phyloP scores from a whole-genome alignment of 257 asterid genomes.

The Nicotiana sylvestris region DNA sequence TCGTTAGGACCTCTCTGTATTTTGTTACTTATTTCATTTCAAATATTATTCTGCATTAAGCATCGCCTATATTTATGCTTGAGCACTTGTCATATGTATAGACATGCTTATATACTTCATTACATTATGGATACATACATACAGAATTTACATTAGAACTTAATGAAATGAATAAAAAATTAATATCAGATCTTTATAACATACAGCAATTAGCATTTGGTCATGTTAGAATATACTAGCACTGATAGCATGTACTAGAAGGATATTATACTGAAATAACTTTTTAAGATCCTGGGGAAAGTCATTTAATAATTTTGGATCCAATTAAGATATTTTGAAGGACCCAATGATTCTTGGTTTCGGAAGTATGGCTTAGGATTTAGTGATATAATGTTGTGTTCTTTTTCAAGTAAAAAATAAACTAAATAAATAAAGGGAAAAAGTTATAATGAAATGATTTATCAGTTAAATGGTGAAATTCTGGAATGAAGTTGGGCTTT shows the following conservation, averaged over 20 bases:
- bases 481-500: not conserved
- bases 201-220: not conserved
- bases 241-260: not conserved
- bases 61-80: not conserved
- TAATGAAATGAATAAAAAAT: not conserved
- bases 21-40: not conserved
- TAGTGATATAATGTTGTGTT: not conserved
- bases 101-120: not conserved
- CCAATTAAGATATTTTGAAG: not conserved
- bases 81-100: not conserved
- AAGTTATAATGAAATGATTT: not conserved
- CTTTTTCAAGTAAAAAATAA: not conserved
- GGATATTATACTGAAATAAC: not conserved
- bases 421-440: not conserved
- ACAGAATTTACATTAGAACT: not conserved
- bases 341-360: conserved; percentile 1
- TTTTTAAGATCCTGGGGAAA: not conserved
- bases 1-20: not conserved
- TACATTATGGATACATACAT: not conserved
- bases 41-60: not conserved
- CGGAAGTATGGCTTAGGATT: not conserved
- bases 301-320: not conserved
- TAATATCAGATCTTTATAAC: not conserved
- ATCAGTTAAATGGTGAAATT: conserved; percentile 5
- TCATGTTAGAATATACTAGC: not conserved